A percentile compares a stretch with the other conserved stretches of the same genome.
Evolutionary conservation across 2,329 filamentous ascomycete genomes (phyloP).

Genomic region (Trichoderma cornu-damae): DNA sequence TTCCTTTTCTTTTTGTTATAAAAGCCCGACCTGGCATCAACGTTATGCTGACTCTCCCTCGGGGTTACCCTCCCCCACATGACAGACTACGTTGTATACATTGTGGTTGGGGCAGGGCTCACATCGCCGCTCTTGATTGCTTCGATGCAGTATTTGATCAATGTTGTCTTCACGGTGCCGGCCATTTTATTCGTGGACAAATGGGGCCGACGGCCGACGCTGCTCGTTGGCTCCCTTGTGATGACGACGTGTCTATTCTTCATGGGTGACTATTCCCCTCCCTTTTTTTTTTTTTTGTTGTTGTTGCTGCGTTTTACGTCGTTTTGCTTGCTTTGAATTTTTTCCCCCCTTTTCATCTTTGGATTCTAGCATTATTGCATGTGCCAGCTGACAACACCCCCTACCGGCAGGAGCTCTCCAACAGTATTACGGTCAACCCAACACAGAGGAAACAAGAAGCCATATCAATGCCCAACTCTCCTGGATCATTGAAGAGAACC

Average conservation of each 20-base stretch:
- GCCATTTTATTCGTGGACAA: constrained; percentile 57
- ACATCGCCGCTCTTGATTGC: constrained; percentile 53
- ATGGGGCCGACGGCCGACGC: constrained; percentile 51
- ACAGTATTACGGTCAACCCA: constrained; percentile 52
- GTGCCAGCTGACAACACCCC: not conserved
- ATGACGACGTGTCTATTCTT: constrained; percentile 60
- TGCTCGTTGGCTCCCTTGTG: constrained; percentile 51
- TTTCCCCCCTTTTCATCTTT: not conserved
- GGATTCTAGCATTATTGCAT: not conserved
- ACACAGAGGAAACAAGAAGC: constrained; percentile 36
- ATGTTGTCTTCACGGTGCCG: constrained; percentile 54
- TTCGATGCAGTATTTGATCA: constrained; percentile 60
- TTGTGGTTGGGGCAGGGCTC: constrained; percentile 55
- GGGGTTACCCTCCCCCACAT: too few relatives aligned
- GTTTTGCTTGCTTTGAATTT: not conserved
- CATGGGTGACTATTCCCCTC: constrained; percentile 39
- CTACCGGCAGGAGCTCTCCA: constrained; percentile 50
- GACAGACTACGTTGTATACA: constrained; percentile 53
- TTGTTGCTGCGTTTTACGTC: too few relatives aligned
- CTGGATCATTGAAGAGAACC: constrained; percentile 52
- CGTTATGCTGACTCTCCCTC: not conserved
- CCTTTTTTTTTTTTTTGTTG: too few relatives aligned
- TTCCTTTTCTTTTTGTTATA: too few relatives aligned
- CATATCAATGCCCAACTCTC: constrained; percentile 44
- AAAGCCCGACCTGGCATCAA: too few relatives aligned